phyloP scores from a whole-genome alignment of 1,139 yeast genomes.

The Suhomyces anneliseae region DNA sequence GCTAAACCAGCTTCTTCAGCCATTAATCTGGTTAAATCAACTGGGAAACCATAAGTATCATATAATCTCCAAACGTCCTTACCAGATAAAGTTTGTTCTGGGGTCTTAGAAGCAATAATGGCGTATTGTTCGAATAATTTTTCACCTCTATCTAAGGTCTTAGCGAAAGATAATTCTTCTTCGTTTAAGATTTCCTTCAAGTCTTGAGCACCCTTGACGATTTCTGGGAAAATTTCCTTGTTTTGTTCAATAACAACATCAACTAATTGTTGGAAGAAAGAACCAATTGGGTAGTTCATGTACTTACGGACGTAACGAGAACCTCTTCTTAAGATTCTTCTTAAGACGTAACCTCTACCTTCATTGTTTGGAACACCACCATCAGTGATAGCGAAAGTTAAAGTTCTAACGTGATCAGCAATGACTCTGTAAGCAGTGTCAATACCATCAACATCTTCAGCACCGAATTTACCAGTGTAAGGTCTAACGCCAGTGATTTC shows the following conservation, averaged over 20 bases:
- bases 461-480: conserved; percentile 89
- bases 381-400: conserved; percentile 93
- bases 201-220: conserved; percentile 66
- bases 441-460: conserved; percentile 87
- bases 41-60: conserved; percentile 99
- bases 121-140: conserved; percentile 93
- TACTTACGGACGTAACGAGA: conserved; percentile 95
- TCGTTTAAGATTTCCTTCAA: conserved; percentile 90
- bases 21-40: conserved; percentile 95
- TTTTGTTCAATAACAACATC: conserved; percentile 93
- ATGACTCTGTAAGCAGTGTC: conserved; percentile 98
- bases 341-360: conserved; percentile 96
- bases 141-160: conserved; percentile 97
- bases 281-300: conserved; percentile 93
- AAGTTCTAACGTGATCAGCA: conserved; percentile 97
- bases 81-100: conserved; percentile 79
- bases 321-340: conserved; percentile 97
- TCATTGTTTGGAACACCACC: conserved; percentile 99
- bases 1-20: conserved; percentile 97
- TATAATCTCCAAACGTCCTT: conserved; percentile 97
- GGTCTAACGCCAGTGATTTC: conserved; percentile 92
- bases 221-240: conserved; percentile 87
- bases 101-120: conserved; percentile 71
- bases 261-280: conserved; percentile 86
- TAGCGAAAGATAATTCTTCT: conserved; percentile 92